Evolutionary conservation across 345 rosid genomes (phyloP).

Genomic region (Bruguiera parviflora): DNA sequence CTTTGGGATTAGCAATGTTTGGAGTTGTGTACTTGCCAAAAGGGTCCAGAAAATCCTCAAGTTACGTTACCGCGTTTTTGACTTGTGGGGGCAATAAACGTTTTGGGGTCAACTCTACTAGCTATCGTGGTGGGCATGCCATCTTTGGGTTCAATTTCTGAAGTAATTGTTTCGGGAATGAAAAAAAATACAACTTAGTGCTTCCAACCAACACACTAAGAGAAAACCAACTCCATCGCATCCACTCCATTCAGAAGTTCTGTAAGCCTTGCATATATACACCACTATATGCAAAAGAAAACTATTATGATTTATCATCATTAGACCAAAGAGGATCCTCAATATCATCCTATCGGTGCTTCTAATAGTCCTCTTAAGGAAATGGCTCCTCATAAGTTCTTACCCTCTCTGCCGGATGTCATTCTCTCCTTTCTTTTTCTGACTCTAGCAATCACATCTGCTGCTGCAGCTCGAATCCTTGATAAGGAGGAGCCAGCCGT

Average conservation of each 20-base stretch:
- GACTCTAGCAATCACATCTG: slow-evolving; percentile 27
- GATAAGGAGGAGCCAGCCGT: slow-evolving; percentile 26
- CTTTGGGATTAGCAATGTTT: too few species aligned
- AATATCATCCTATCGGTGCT: too few species aligned
- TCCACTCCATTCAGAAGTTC: neutral
- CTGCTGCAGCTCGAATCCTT: slow-evolving; percentile 33
- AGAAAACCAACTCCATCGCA: neutral
- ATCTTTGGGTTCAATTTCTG: neutral
- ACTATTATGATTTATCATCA: neutral
- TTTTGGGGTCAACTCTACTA: neutral
- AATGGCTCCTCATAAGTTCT: neutral
- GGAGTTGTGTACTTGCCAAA: too few species aligned
- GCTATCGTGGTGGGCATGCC: too few species aligned
- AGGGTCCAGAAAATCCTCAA: too few species aligned
- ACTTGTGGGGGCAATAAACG: neutral
- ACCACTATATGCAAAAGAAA: neutral
- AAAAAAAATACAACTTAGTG: too few species aligned
- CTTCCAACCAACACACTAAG: neutral
- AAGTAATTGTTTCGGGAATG: neutral
- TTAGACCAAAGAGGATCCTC: neutral
- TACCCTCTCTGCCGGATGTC: neutral
- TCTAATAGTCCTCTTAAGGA: neutral
- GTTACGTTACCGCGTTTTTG: too few species aligned
- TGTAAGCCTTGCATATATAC: neutral
- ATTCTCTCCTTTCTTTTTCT: slow-evolving; percentile 25